These are phyloP conservation scores for Kwoniella sp. DNA, from an alignment of 768 basidiomycete genomes.

Conservation along the genomic window DNA sequence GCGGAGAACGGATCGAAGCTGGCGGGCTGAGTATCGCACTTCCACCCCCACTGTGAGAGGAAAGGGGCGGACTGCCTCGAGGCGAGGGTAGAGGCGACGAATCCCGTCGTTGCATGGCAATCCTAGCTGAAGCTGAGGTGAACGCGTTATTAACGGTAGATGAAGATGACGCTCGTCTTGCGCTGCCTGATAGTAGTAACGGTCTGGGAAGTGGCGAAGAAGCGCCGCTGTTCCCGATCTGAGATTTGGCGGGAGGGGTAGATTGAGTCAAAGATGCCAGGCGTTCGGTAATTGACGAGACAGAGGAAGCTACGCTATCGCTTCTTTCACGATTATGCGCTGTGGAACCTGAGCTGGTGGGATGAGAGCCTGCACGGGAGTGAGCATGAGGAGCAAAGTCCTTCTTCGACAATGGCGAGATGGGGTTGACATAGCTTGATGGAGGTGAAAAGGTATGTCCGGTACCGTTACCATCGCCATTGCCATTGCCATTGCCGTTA, in stretches of 20 bases:
- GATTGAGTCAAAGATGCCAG: constrained; percentile 11
- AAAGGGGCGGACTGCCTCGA: constrained; percentile 4
- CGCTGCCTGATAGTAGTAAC: constrained; percentile 11
- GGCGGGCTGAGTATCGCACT: constrained; percentile 19
- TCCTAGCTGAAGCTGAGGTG: not conserved
- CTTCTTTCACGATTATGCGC: constrained; percentile 5
- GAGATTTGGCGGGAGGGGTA: not conserved
- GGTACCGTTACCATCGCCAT: not conserved
- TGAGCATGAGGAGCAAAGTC: not conserved
- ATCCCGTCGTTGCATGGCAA: constrained; percentile 3
- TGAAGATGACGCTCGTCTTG: constrained; percentile 10
- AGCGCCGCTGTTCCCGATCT: not conserved
- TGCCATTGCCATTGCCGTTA: too few relatives aligned
- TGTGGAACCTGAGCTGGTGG: not conserved
- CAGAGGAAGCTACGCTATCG: constrained; percentile 12
- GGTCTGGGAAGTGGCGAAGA: constrained; percentile 15
- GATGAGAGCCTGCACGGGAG: not conserved
- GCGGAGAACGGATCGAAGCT: not conserved
- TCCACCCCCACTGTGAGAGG: not conserved
- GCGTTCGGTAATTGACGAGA: constrained; percentile 16
- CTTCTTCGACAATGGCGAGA: not conserved
- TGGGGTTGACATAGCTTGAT: not conserved
- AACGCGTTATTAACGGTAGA: not conserved
- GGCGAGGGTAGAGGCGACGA: constrained; percentile 4
- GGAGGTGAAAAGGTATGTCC: not conserved